Evolutionary conservation across 2,329 filamentous ascomycete species (phyloP).

Genomic region (Didymellaceae sp.): DNA sequence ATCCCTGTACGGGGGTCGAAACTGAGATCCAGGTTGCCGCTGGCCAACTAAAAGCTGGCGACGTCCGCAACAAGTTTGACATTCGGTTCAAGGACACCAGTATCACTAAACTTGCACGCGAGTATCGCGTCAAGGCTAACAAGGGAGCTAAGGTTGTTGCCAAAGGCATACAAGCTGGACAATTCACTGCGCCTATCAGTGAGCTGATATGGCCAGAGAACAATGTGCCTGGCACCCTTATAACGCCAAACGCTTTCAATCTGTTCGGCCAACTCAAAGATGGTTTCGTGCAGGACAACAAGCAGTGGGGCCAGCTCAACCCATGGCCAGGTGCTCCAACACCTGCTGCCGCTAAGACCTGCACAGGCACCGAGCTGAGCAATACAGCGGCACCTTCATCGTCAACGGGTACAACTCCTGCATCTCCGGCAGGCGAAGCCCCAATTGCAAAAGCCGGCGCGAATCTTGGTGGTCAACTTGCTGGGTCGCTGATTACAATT

Average conservation of each 20-base stretch:
- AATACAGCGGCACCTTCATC: not conserved
- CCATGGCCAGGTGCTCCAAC: constrained; percentile 42
- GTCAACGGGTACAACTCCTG: not conserved
- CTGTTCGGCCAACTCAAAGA: constrained; percentile 39
- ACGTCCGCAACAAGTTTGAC: constrained; percentile 50
- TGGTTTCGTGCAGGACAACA: constrained; percentile 38
- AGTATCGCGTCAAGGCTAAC: constrained; percentile 48
- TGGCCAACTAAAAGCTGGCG: constrained; percentile 33
- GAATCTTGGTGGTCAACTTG: not conserved
- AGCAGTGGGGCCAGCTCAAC: constrained; percentile 47
- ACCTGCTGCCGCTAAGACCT: not conserved
- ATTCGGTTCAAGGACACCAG: constrained; percentile 38
- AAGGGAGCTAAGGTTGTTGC: constrained; percentile 44
- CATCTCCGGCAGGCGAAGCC: not conserved
- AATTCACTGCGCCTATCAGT: constrained; percentile 50
- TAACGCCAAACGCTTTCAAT: constrained; percentile 26
- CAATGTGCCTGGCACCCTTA: constrained; percentile 44
- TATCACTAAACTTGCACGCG: constrained; percentile 48
- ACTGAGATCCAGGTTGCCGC: constrained; percentile 45
- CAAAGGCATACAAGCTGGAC: constrained; percentile 50
- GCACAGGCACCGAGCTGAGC: not conserved
- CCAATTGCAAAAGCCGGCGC: not conserved
- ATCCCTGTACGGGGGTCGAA: constrained; percentile 51
- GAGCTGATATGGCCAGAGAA: constrained; percentile 55
- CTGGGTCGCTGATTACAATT: not conserved